phyloP scores from a whole-genome alignment of 768 basidiomycete species.

The Leccinum broughii region DNA sequence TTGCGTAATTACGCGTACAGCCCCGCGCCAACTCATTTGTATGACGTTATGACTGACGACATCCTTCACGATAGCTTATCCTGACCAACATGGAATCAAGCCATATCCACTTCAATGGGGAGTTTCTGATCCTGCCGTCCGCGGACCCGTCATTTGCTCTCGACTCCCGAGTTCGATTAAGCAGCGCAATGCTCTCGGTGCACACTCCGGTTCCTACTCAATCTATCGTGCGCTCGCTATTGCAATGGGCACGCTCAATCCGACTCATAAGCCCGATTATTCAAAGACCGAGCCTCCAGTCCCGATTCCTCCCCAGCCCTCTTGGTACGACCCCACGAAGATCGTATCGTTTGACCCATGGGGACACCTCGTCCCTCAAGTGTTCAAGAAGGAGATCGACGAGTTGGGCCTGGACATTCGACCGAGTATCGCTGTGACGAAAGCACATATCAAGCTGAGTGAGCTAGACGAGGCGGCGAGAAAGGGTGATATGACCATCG shows the following conservation, averaged over 20 bases:
- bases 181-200: constrained; percentile 90
- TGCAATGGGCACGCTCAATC: constrained; percentile 81
- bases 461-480: constrained; percentile 85
- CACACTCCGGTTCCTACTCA: constrained; percentile 91
- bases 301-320: constrained; percentile 67
- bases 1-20: constrained; percentile 12
- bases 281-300: constrained; percentile 84
- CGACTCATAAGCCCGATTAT: constrained; percentile 82
- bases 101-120: constrained; percentile 86
- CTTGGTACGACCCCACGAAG: constrained; percentile 76
- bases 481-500: constrained; percentile 69
- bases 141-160: constrained; percentile 89
- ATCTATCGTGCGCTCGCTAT: constrained; percentile 94
- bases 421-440: constrained; percentile 92
- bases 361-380: constrained; percentile 82
- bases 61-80: constrained; percentile 58
- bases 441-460: constrained; percentile 90
- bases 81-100: constrained; percentile 87
- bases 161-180: constrained; percentile 84
- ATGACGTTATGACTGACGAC: constrained; percentile 13
- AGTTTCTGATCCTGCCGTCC: constrained; percentile 55
- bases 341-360: constrained; percentile 94
- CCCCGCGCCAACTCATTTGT: constrained; percentile 3
- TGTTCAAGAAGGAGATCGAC: constrained; percentile 63
- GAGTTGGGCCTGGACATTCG: constrained; percentile 76